Conservation (phyloP, 2,329 filamentous ascomycete genomes). For the Mycosphaerella sp. region DNA sequence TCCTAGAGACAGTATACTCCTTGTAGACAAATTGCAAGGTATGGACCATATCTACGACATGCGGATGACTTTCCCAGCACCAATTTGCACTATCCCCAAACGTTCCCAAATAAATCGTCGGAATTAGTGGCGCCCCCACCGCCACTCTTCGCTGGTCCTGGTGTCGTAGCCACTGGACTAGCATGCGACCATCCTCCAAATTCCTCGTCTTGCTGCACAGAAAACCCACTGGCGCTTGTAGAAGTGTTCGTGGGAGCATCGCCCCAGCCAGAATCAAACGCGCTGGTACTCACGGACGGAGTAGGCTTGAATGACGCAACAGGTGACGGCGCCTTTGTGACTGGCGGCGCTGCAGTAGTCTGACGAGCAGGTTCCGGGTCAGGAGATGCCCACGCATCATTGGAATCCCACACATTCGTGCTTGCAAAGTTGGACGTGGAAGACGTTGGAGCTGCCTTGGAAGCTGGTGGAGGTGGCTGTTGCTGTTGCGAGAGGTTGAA, state of each 20-base stretch:
- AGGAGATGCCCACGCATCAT: conserved; percentile 73
- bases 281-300: conserved; percentile 18
- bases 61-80: neutral
- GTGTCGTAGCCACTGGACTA: conserved; percentile 40
- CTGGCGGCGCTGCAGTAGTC: conserved; percentile 31
- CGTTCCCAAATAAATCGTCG: conserved; percentile 92
- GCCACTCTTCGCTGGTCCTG: conserved; percentile 45
- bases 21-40: neutral
- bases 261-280: conserved; percentile 51
- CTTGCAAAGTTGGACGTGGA: conserved; percentile 7
- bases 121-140: conserved; percentile 45
- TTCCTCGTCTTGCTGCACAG: conserved; percentile 83
- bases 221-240: conserved; percentile 23
- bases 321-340: conserved; percentile 30
- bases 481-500: conserved; percentile 66
- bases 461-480: conserved; percentile 37
- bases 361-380: conserved; percentile 40
- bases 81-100: conserved; percentile 62
- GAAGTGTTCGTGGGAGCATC: conserved; percentile 40
- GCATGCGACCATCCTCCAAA: conserved; percentile 92
- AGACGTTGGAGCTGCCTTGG: conserved; percentile 30
- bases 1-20: neutral
- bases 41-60: neutral
- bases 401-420: conserved; percentile 67
- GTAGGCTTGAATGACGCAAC: conserved; percentile 34